Evolutionary conservation across 805 yeast species (phyloP), one percentile per base, ranked within the genome.

Genomic region (Ogataea corticis): DNA sequence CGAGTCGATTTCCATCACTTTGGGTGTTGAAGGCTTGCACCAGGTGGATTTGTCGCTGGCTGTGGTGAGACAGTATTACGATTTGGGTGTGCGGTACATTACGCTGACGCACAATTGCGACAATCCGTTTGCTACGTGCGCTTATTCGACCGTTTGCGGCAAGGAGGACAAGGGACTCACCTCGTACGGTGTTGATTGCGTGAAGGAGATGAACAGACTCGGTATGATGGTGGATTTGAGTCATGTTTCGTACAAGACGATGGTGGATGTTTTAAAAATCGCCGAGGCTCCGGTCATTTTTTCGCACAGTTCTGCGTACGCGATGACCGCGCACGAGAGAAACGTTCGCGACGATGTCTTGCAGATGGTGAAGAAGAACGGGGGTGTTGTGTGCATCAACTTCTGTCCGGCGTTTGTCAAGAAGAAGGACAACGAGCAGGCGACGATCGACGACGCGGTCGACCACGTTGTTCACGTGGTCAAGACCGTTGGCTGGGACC

Each of bases 101-200:
- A 76, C 81, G 0, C 54, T 76, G 46, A 76, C 80, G 1, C 80
- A 76, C 46, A 76, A 76, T 54, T 75, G 80, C 57, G 79, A 75
- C 52, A 76, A 76, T 49, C 79, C 80, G 2, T 76, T 74, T 57
- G 79, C 80, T 2, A 75, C 79, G 9, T 77, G 80, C 14, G 79
- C 79, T 5, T 65, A 73, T 7, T 69, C 77, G 0, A 66, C 68
- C 5, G 47, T 70, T 14, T 76, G 66, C 18, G 79, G 79, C 2
- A 62, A 62, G 33, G 66, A 65, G n/a, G 80, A 76, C 51, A 51
- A 54, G 28, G 82, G 81, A 0, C 56, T 77, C 40, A 62, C 76
- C 15, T 59, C 60, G 0, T 70, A 49, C 44, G 82, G 80, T 12
- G 55, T 39, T 4, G 63, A 64, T 14, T 71, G 76, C 49, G 57